A percentile compares a stretch with the other conserved stretches of the same genome.
Evolutionary conservation across 352 stramenopile species (phyloP).

Genomic region (Phytophthora fragariaefolia): DNA sequence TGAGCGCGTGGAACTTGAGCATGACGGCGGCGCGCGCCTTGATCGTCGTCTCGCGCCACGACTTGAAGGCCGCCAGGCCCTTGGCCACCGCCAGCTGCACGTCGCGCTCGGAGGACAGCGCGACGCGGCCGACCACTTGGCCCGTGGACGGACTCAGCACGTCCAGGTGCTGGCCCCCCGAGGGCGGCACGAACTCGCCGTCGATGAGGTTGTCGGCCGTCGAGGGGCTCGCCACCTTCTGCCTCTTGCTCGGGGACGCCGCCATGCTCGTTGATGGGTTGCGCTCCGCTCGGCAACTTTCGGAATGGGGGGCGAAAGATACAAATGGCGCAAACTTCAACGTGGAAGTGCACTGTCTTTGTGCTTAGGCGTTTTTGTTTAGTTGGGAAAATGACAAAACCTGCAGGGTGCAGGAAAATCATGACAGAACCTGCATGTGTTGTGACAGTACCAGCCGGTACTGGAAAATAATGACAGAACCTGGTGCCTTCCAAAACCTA

Average conservation of each 20-base stretch:
- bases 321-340: no score
- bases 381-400: no score
- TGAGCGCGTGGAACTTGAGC: conserved; percentile 96
- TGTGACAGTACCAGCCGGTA: no score
- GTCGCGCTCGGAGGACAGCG: conserved; percentile 82
- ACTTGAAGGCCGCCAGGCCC: conserved; percentile 85
- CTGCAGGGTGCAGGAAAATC: no score
- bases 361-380: no score
- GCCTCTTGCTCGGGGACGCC: conserved; percentile 27
- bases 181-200: conserved; percentile 60
- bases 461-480: no score
- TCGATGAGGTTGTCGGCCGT: conserved; percentile 76
- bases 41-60: conserved; percentile 93
- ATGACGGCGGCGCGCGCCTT: conserved; percentile 96
- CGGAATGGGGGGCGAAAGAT: no score
- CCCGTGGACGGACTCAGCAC: conserved; percentile 73
- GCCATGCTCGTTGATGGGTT: conserved; percentile 12
- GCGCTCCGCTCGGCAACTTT: no score
- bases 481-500: no score
- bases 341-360: no score
- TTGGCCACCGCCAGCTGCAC: conserved; percentile 85
- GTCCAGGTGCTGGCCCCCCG: conserved; percentile 51
- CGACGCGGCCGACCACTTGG: conserved; percentile 80
- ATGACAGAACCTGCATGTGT: no score
- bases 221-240: conserved; percentile 15